phyloP scores from a whole-genome alignment of 2,329 filamentous ascomycete genomes.

The Blumeriella jaapii region DNA sequence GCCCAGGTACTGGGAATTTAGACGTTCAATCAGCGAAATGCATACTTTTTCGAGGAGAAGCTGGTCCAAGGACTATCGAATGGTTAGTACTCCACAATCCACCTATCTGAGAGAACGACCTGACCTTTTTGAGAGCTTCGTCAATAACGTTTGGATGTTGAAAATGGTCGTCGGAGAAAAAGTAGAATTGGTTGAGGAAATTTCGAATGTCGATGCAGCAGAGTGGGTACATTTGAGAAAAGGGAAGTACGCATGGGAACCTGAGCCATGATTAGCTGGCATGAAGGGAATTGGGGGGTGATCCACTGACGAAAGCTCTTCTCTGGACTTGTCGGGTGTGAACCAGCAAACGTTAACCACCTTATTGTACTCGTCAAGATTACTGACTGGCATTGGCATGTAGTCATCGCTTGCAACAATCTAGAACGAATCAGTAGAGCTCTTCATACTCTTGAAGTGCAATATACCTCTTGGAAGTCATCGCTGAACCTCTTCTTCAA shows the following conservation, averaged over 20 bases:
- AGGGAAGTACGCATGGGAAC: conserved; percentile 90
- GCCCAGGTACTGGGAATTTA: conserved; percentile 86
- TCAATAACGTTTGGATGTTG: conserved; percentile 84
- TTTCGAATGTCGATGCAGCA: conserved; percentile 98
- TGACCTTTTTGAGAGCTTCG: conserved; percentile 69
- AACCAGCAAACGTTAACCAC: conserved; percentile 97
- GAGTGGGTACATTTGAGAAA: conserved; percentile 97
- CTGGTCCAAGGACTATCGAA: conserved; percentile 71
- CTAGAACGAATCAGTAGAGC: conserved; percentile 27
- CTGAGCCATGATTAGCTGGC: conserved; percentile 31
- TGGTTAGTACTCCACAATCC: neutral
- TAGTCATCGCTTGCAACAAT: conserved; percentile 90
- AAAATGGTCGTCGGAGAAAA: conserved; percentile 94
- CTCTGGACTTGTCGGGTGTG: conserved; percentile 63
- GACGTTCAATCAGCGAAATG: conserved; percentile 73
- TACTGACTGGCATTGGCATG: conserved; percentile 98
- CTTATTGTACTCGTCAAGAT: conserved; percentile 83
- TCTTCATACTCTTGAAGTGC: neutral
- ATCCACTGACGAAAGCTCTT: conserved; percentile 57
- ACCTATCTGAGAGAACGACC: neutral
- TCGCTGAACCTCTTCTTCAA: conserved; percentile 87
- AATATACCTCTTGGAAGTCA: conserved; percentile 75
- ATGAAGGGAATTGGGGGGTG: conserved; percentile 1
- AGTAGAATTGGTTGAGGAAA: conserved; percentile 96
- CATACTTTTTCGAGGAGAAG: conserved; percentile 90